Base-by-base conservation (phyloP, 2,329 filamentous ascomycete species). In the Grosmannia penicillata region DNA sequence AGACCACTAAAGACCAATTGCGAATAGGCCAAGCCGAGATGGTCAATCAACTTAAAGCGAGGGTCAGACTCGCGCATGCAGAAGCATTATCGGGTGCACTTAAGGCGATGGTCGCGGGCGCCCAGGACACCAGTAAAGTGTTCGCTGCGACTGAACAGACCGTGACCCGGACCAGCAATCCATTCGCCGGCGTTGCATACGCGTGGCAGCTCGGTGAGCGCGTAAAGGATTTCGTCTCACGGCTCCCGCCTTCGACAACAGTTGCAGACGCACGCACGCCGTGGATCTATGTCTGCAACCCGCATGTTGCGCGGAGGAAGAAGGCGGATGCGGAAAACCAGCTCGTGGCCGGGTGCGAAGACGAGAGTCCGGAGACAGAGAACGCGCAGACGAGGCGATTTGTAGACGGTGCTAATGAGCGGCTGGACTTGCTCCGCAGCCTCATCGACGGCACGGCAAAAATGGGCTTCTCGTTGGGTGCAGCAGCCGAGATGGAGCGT, bases 261-360 rank as follows among this genome's bases (percentile, higher is more conserved):
- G 55, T 62, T 3, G 53, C 58, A 4, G 56, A 54, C 1, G 49
- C 49, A 0, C 47, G 58, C 1, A 63, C 68, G 3, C 68, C 69
- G 0, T 91, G 82, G 80, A 83, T 93, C 34, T 85, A 70, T 61
- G 70, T 82, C 30, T 69, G 67, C 37, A 84, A 84, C 53, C 79
- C 78, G 0, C 68, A 69, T 49, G 62, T 61, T 43, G 51, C 53
- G 4, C 55, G 56, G 6, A 56, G 56, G 14, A 45, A 51, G 32
- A 61, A 54, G 41, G 43, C 41, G 8, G 47, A 51, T 22, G 53
- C 54, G 6, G 45, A 55, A 26, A 61, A 54, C 38, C 59, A 62
- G 42, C 41, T 43, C 13, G 54, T 62, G 38, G 58, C 52, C 30
- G 65, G 63, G 1, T 63, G 66, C 38, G 63, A 68, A 45, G 59